phyloP scores from a whole-genome alignment of 2,329 filamentous ascomycete species.

The Aspergillus uvarum region DNA sequence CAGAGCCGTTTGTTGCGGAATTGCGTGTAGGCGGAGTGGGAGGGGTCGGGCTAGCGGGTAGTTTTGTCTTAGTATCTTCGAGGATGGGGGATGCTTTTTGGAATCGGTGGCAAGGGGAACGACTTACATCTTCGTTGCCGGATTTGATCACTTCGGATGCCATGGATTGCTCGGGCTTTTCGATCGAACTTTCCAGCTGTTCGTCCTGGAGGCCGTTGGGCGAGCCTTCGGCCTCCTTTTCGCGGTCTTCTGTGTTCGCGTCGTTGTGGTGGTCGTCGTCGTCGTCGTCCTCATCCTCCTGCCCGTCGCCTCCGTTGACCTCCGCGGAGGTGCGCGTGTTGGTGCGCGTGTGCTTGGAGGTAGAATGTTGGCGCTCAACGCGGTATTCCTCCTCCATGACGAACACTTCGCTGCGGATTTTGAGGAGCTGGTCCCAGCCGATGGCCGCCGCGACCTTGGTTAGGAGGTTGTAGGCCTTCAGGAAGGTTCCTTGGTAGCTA shows the following conservation, averaged over 20 bases:
- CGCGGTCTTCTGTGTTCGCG: constrained; percentile 25
- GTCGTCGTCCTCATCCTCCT: constrained; percentile 28
- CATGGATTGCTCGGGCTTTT: constrained; percentile 77
- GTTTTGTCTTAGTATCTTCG: neutral
- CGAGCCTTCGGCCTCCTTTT: constrained; percentile 29
- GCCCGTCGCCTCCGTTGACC: constrained; percentile 37
- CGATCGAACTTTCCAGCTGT: constrained; percentile 52
- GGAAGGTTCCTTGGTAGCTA: constrained; percentile 90
- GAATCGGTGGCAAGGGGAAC: neutral
- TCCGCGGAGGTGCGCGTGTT: constrained; percentile 33
- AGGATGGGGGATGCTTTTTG: no score
- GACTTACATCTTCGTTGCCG: constrained; percentile 67
- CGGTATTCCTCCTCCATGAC: constrained; percentile 99
- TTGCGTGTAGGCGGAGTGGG: constrained; percentile 75
- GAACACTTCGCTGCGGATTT: constrained; percentile 93
- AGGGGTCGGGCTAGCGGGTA: constrained; percentile 55
- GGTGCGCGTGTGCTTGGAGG: constrained; percentile 18
- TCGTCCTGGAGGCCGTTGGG: constrained; percentile 34
- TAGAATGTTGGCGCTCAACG: constrained; percentile 59
- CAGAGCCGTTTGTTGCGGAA: constrained; percentile 97
- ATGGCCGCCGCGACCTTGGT: constrained; percentile 97
- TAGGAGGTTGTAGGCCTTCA: constrained; percentile 88
- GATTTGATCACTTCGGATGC: constrained; percentile 75
- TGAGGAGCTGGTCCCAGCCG: constrained; percentile 94
- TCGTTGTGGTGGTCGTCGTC: constrained; percentile 13